Base-by-base conservation (phyloP, 2,329 filamentous ascomycete species). In the Hypoxylon sp. region DNA sequence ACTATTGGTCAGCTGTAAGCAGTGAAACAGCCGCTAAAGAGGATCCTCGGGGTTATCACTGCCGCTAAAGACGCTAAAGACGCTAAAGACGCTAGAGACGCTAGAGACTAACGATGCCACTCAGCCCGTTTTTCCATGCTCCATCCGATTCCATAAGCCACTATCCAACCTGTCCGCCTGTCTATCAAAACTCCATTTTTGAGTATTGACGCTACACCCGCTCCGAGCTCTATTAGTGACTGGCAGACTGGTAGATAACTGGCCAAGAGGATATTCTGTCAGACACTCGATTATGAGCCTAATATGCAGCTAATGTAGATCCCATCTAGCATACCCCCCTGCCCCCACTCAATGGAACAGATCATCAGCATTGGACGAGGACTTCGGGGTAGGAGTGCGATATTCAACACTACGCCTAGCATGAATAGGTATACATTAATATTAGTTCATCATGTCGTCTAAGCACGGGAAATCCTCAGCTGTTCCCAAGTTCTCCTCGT, bases 401-500 rank as follows among this genome's bases (percentile, higher is more conserved):
- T 29, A 48, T 16, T 29, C 27, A 43, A 37, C 37, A 37, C 41
- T 27, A 19, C 37, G 23, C 21, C 23, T 21, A 58, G 19, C 16
- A 61, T 48, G 43, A 12, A 57, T 48, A 37, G n/a, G 57, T 48
- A 56, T 21, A 19, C 32, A 27, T 23, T 64, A 25, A 48, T 41
- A 52, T 50, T 27, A 43, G 30, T 9, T 45, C 51, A 63, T 64
- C 53, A 71, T 75, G 72, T 70, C 73, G 32, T 70, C 73, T 53
- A 71, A 70, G 61, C 70, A 71, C 55, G 67, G 61, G 29, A 73
- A 70, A 61, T 57, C 45, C 47, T 53, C 78, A 64, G 68, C 75
- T 41, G 82, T 91, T 21, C 91, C 92, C 8, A 93, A 89, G 72
- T 94, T 95, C 74, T 83, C 87, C 19, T 94, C 91, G 68, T 95